A percentile compares a stretch with the other conserved stretches of the same genome.
Conservation (phyloP, 345 rosid species). For the Acer negundo region DNA sequence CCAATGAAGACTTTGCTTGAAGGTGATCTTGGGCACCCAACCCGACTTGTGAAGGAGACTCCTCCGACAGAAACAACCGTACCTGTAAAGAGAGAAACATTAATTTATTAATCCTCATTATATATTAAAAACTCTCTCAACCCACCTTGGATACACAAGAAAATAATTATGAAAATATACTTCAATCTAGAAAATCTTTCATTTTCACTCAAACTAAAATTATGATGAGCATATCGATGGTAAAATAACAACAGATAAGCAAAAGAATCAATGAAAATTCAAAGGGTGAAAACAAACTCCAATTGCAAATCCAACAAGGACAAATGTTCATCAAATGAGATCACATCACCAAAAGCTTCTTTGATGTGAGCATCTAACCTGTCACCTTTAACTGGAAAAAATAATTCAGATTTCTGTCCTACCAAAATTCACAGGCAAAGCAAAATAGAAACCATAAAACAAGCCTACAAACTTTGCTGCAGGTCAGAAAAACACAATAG, state of each 20-base stretch:
- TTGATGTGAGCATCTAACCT: background rate
- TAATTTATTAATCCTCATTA: slow-evolving; percentile 3
- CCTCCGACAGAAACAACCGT: slow-evolving; percentile 81
- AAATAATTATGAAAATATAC: background rate
- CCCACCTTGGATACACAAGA: background rate
- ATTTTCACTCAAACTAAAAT: background rate
- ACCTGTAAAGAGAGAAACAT: slow-evolving; percentile 49
- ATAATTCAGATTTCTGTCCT: background rate
- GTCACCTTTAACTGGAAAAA: background rate
- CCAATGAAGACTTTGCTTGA: slow-evolving; percentile 73
- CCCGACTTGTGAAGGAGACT: slow-evolving; percentile 88
- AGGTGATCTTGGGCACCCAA: slow-evolving; percentile 85
- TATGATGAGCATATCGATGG: background rate
- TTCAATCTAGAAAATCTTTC: background rate
- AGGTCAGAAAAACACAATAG: background rate
- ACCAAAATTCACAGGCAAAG: background rate
- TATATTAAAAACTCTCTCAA: background rate
- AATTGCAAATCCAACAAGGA: background rate
- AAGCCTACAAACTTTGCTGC: background rate
- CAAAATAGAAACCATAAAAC: background rate
- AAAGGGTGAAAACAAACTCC: background rate
- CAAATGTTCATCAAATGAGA: background rate
- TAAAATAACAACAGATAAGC: background rate
- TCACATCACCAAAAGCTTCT: background rate
- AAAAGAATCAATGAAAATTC: slow-evolving; percentile 6